Conservation (phyloP, 768 basidiomycete genomes). For the Boletus coccyginus region DNA sequence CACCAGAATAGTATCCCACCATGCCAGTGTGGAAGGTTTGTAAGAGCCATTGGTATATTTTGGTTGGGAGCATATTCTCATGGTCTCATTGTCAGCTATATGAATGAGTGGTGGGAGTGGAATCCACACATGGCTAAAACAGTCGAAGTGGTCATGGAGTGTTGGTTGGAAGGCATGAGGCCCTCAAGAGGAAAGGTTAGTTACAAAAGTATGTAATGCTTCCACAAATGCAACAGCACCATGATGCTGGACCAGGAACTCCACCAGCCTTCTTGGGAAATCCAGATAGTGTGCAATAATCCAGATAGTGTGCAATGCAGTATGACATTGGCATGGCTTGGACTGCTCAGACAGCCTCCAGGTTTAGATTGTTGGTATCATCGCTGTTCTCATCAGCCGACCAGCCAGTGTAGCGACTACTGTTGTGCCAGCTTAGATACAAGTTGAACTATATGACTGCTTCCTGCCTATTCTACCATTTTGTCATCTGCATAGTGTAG, state of each 20-base stretch:
- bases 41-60: too few relatives aligned
- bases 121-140: too few relatives aligned
- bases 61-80: too few relatives aligned
- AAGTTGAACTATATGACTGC: background rate
- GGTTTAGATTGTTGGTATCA: background rate
- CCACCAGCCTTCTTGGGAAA: background rate
- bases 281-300: background rate
- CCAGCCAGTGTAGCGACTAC: background rate
- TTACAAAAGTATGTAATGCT: background rate
- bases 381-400: background rate
- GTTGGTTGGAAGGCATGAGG: too few relatives aligned
- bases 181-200: background rate
- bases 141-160: too few relatives aligned
- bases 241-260: background rate
- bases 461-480: background rate
- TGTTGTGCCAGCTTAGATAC: background rate
- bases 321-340: background rate
- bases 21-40: too few relatives aligned
- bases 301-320: too few relatives aligned
- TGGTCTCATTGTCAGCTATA: too few relatives aligned
- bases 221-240: background rate
- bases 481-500: background rate
- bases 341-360: too few relatives aligned
- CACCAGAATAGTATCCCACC: too few relatives aligned
- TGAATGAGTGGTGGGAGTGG: too few relatives aligned